Evolutionary conservation across 2,329 filamentous ascomycete genomes (phyloP), one percentile per base, ranked within the genome.

Genomic region (Fusarium nurragi): DNA sequence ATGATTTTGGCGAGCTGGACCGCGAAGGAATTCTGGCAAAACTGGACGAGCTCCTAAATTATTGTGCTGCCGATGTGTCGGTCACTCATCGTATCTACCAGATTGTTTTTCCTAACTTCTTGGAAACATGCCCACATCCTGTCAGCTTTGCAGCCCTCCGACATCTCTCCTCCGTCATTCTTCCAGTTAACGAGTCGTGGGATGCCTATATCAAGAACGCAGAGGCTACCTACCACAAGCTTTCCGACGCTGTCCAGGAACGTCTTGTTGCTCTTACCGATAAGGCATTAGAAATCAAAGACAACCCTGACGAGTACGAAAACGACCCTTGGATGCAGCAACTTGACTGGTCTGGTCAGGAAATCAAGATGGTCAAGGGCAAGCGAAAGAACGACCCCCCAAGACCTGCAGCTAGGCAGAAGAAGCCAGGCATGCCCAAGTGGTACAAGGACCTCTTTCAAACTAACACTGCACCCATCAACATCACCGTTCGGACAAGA

Each of bases 61-160:
- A 99, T 77, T 99, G 95, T 74, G 95, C 95, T 13, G 92, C 92
- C 2, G 95, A 99, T 79, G 95, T 99, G 18, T 88, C 89, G 32
- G 89, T 97, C 69, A 99, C 95, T 0, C 95, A 99, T 71, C 88
- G 89, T 44, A 91, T 99, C n/a, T 99, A 94, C 78, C 90, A 93
- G 74, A 93, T 93, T 59, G 93, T 98, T 2, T 95, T 99, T 64
- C 92, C 93, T 1, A 90, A 91, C 57, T 99, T 97, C 71, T 81
- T 97, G 19, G 84, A 93, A 40, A 92, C 91, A 23, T 99, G 95
- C 73, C 95, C 95, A 1, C 96, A 99, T 77, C 95, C 95, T 0
- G 95, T 99, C 72, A 98, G 94, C 78, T 99, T 99, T 73, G 94
- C 93, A 4, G 95, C 95, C 3, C 83, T 99, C 18, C 87, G 95